Conservation (phyloP, 306 rosid species). For the Cicer cuneatum region DNA sequence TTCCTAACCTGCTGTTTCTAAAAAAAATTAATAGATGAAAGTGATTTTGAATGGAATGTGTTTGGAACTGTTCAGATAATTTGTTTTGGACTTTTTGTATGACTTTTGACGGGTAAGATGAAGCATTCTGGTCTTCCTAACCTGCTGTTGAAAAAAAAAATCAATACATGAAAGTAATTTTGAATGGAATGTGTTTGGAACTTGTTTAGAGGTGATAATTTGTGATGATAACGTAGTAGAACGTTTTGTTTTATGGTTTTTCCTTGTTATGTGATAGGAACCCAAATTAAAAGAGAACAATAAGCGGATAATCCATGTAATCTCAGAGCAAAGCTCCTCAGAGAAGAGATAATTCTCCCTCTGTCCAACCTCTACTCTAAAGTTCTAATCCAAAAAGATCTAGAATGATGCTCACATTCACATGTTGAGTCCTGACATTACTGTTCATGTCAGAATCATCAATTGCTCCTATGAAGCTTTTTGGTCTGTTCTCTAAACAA, state of each 20-base stretch:
- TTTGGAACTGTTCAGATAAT: neutral
- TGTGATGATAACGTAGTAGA: neutral
- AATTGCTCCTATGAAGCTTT: neutral
- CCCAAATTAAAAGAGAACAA: too few relatives aligned
- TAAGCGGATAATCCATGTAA: too few relatives aligned
- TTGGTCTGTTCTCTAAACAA: too few relatives aligned
- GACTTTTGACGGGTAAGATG: neutral
- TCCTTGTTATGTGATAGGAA: neutral
- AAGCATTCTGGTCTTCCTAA: neutral
- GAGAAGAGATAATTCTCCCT: too few relatives aligned
- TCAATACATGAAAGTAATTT: neutral
- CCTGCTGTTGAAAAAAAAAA: neutral
- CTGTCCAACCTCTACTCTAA: too few relatives aligned
- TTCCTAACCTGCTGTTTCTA: neutral
- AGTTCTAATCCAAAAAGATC: too few relatives aligned
- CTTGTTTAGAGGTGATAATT: neutral
- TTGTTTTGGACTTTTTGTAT: neutral
- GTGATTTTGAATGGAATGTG: neutral
- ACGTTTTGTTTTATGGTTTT: neutral
- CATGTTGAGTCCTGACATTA: too few relatives aligned
- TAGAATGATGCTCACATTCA: too few relatives aligned
- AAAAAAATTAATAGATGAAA: neutral
- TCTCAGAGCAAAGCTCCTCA: too few relatives aligned
- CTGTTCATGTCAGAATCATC: neutral
- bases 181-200: neutral